A percentile compares a stretch with the other conserved stretches of the same genome.
Evolutionary conservation across 164 flowering plant species (phyloP).

Genomic region (Vitis cinerea): DNA sequence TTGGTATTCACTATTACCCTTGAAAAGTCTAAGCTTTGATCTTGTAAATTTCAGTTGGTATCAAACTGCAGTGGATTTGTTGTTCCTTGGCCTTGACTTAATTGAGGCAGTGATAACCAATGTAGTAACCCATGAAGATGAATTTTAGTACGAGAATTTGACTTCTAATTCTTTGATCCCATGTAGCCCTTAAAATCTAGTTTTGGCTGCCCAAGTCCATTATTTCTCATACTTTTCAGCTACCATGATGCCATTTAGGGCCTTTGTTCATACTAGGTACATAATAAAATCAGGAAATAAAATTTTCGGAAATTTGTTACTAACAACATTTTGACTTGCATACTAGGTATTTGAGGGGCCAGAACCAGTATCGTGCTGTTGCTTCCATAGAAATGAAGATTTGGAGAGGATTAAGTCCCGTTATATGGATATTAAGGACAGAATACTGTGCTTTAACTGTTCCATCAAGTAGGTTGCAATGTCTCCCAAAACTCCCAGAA

Average conservation of each 20-base stretch:
- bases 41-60: too few relatives aligned
- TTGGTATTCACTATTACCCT: too few relatives aligned
- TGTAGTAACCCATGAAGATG: not conserved
- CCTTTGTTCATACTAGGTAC: too few relatives aligned
- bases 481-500: not conserved
- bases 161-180: not conserved
- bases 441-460: not conserved
- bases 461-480: not conserved
- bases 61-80: not conserved
- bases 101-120: not conserved
- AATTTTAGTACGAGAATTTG: not conserved
- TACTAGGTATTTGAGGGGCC: not conserved
- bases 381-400: not conserved
- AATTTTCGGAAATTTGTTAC: too few relatives aligned
- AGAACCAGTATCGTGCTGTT: not conserved
- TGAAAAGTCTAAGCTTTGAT: too few relatives aligned
- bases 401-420: too few relatives aligned
- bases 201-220: not conserved
- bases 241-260: not conserved
- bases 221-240: not conserved
- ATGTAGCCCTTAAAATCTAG: not conserved
- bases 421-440: not conserved
- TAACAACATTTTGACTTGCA: not conserved
- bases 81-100: not conserved
- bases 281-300: too few relatives aligned